Evolutionary conservation across 1,284 basidiomycete genomes (phyloP).

Genomic region (Trichosporon inkin): DNA sequence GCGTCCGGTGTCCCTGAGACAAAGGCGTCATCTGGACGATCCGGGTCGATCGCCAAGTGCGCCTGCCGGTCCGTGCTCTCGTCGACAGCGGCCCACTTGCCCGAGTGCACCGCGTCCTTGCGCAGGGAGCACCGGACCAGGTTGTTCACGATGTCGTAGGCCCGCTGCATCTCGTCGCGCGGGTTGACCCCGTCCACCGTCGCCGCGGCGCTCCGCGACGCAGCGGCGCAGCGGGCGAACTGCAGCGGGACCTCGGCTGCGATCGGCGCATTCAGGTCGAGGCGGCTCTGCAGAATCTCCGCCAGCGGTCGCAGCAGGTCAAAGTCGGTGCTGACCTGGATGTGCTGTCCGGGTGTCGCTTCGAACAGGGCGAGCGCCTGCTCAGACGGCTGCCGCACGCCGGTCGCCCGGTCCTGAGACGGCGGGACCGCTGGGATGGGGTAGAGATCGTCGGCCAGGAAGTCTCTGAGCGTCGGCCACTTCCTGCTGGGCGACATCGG

Average conservation of each 20-base stretch:
- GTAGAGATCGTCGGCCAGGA: slow-evolving; percentile 9
- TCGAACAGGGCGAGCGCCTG: neutral
- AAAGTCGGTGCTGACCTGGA: neutral
- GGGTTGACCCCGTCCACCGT: neutral
- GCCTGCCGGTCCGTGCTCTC: neutral
- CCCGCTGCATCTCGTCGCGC: neutral
- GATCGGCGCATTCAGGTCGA: neutral
- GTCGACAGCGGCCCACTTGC: neutral
- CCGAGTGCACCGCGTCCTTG: neutral
- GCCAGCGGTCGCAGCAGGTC: neutral
- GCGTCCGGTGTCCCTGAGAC: neutral
- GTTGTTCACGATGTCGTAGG: slow-evolving; percentile 4
- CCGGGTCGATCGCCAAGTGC: neutral
- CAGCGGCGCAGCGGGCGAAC: neutral
- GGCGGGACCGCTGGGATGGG: slow-evolving; percentile 6
- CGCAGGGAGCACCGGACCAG: neutral
- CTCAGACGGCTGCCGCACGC: neutral
- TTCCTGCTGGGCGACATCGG: neutral
- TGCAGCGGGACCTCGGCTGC: slow-evolving; percentile 3
- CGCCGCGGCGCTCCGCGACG: neutral
- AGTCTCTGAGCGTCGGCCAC: slow-evolving; percentile 9
- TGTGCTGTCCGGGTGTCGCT: neutral
- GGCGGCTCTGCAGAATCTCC: neutral
- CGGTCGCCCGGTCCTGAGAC: neutral
- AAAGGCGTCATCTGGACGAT: neutral